These are phyloP conservation scores for Oryza longistaminata DNA, from an alignment of 176 grass and related monocot species.

Conservation along the genomic window DNA sequence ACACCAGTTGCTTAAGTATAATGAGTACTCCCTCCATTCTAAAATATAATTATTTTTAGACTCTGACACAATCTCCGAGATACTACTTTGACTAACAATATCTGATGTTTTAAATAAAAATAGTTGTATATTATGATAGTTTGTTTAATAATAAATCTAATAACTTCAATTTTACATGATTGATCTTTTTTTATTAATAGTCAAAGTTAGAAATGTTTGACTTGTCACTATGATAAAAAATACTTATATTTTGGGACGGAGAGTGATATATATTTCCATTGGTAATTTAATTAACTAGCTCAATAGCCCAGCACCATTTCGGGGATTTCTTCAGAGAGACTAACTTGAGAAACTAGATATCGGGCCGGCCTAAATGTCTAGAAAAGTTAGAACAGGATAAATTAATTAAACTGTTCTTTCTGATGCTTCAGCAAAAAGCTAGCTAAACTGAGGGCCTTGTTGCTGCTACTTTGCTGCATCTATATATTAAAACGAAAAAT, in stretches of 20 bases:
- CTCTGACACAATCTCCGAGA: too few relatives aligned
- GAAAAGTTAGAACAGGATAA: constrained; percentile 28
- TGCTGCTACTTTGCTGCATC: neutral
- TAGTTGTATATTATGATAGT: too few relatives aligned
- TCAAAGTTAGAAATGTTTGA: too few relatives aligned
- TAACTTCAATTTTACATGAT: too few relatives aligned
- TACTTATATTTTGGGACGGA: too few relatives aligned
- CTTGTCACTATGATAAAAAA: too few relatives aligned
- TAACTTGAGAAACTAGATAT: constrained; percentile 8
- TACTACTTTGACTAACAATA: too few relatives aligned
- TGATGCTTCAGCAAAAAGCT: neutral
- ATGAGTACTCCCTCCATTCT: too few relatives aligned
- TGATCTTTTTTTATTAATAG: too few relatives aligned
- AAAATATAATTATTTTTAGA: too few relatives aligned
- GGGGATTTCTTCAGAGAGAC: neutral
- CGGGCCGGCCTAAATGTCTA: constrained; percentile 11
- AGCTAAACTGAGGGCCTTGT: neutral
- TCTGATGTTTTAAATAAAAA: too few relatives aligned
- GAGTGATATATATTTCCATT: neutral
- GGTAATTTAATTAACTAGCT: neutral
- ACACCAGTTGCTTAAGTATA: neutral
- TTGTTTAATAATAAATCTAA: too few relatives aligned
- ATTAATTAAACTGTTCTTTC: neutral
- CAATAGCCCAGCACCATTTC: neutral
- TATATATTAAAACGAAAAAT: neutral